Percentiles rank a stretch among this genome's conserved stretches.
Evolutionary conservation across 352 stramenopile genomes (phyloP).

Genomic region (Phytophthora fragariae): DNA sequence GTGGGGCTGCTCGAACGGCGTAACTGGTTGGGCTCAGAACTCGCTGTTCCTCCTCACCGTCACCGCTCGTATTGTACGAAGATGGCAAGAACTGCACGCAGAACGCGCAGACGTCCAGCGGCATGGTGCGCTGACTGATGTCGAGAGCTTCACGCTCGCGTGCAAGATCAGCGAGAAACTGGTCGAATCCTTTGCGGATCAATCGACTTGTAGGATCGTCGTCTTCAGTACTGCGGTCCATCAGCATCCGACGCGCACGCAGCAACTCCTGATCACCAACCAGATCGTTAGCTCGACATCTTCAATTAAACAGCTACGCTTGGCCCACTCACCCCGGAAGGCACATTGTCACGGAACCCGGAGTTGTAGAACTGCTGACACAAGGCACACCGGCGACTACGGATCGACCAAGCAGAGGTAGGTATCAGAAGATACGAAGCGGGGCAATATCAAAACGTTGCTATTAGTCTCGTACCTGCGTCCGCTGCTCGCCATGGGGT

Average conservation of each 20-base stretch:
- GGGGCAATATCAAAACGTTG: background rate
- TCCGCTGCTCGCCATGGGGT: constrained; percentile 15
- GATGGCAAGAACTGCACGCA: constrained; percentile 63
- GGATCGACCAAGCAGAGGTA: background rate
- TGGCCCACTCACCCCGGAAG: constrained; percentile 44
- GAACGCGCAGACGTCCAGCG: constrained; percentile 59
- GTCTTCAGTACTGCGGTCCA: constrained; percentile 46
- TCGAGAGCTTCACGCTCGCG: constrained; percentile 36
- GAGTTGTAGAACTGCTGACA: constrained; percentile 60
- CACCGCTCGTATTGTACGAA: constrained; percentile 46
- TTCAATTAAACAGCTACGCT: background rate
- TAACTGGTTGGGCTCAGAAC: constrained; percentile 10
- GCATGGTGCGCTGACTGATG: constrained; percentile 34
- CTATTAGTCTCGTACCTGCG: constrained; percentile 20
- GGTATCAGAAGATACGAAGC: background rate
- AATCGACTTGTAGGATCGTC: constrained; percentile 22
- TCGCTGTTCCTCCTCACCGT: constrained; percentile 28
- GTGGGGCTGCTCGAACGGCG: constrained; percentile 10
- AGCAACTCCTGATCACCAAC: constrained; percentile 51
- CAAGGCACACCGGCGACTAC: constrained; percentile 52
- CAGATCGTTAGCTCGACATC: constrained; percentile 12
- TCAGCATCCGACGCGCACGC: constrained; percentile 60
- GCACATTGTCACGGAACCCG: constrained; percentile 57
- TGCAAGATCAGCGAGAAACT: constrained; percentile 58
- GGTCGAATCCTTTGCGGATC: constrained; percentile 47